Percentiles rank a stretch among this genome's conserved stretches.
phyloP scores from a whole-genome alignment of 179 eudicot species.

The Amaranthus tricolor region DNA sequence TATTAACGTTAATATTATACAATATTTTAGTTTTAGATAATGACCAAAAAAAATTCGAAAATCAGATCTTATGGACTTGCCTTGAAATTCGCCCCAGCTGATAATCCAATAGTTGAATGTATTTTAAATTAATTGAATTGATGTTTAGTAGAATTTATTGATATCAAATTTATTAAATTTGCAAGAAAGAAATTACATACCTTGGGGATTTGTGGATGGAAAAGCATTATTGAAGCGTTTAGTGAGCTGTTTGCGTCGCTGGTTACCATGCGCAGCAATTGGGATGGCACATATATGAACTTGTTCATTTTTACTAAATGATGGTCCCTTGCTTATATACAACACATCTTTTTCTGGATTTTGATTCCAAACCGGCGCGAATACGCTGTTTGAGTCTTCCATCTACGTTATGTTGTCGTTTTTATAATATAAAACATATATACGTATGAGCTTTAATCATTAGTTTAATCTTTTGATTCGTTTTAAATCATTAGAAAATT shows the following conservation, averaged over 20 bases:
- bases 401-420: neutral
- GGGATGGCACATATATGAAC: constrained; percentile 2
- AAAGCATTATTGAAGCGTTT: neutral
- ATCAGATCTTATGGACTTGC: too few relatives aligned
- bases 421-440: neutral
- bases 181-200: neutral
- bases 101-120: too few relatives aligned
- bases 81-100: too few relatives aligned
- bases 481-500: too few relatives aligned
- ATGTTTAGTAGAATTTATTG: too few relatives aligned
- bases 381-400: neutral
- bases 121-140: too few relatives aligned
- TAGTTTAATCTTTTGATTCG: neutral
- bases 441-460: neutral
- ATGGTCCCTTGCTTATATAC: constrained; percentile 12
- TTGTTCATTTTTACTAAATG: neutral
- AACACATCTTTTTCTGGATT: constrained; percentile 11
- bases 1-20: too few relatives aligned
- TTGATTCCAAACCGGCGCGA: constrained; percentile 21
- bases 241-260: neutral
- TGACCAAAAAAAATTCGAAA: too few relatives aligned
- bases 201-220: constrained; percentile 4
- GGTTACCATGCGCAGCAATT: neutral
- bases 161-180: too few relatives aligned
- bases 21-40: too few relatives aligned